phyloP scores from a whole-genome alignment of 2,329 filamentous ascomycete species.

The Cyanodermella asteris region DNA sequence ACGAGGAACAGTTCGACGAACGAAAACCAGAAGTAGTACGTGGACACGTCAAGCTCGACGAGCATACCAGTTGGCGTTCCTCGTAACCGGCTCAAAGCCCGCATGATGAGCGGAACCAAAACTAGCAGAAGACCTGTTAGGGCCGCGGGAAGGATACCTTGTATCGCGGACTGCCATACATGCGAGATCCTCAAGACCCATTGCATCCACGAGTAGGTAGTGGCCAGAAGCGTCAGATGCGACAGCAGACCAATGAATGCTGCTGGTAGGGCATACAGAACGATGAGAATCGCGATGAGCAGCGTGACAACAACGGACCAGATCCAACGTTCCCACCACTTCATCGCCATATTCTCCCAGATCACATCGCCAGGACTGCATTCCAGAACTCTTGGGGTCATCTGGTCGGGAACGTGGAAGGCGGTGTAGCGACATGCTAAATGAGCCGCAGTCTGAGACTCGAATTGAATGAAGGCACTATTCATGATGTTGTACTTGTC shows the following conservation, averaged over 20 bases:
- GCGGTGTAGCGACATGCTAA: slow-evolving; percentile 91
- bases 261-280: slow-evolving; percentile 81
- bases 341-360: slow-evolving; percentile 93
- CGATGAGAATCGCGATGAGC: slow-evolving; percentile 50
- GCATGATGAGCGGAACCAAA: slow-evolving; percentile 61
- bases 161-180: slow-evolving; percentile 43
- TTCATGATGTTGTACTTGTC: slow-evolving; percentile 84
- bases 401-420: slow-evolving; percentile 79
- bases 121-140: slow-evolving; percentile 57
- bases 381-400: slow-evolving; percentile 82
- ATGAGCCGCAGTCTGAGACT: slow-evolving; percentile 88
- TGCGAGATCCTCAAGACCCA: slow-evolving; percentile 44
- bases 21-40: slow-evolving; percentile 81
- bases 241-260: slow-evolving; percentile 68
- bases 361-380: slow-evolving; percentile 81
- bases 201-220: slow-evolving; percentile 41
- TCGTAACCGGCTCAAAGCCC: slow-evolving; percentile 48
- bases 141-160: slow-evolving; percentile 67
- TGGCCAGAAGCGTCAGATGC: slow-evolving; percentile 50
- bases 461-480: slow-evolving; percentile 95
- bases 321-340: slow-evolving; percentile 79
- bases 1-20: slow-evolving; percentile 92
- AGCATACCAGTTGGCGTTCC: slow-evolving; percentile 68
- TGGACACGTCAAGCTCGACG: slow-evolving; percentile 63
- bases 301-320: slow-evolving; percentile 43